A percentile compares a stretch with the other conserved stretches of the same genome.
Evolutionary conservation across 2,329 filamentous ascomycete species (phyloP).

Genomic region (Fusarium temperatum): DNA sequence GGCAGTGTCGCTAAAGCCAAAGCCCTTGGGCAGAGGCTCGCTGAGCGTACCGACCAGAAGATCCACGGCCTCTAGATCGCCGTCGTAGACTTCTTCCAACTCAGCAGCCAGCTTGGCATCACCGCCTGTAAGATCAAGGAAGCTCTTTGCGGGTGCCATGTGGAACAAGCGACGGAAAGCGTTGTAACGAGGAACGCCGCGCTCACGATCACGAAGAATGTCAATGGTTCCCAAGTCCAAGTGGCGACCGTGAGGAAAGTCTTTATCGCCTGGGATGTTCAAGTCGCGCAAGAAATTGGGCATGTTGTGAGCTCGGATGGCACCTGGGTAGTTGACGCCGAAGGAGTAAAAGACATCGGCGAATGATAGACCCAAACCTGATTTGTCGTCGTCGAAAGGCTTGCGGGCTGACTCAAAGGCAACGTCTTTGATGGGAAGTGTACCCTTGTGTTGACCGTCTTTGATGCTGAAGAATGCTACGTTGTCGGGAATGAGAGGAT

Average conservation of each 20-base stretch:
- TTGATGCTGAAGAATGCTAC: conserved; percentile 19
- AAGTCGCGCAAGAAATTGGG: conserved; percentile 16
- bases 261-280: neutral
- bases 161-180: conserved; percentile 20
- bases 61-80: conserved; percentile 4
- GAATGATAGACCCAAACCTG: neutral
- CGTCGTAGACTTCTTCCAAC: conserved; percentile 1
- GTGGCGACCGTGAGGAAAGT: conserved; percentile 12
- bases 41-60: conserved; percentile 16
- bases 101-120: conserved; percentile 12
- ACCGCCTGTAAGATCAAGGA: conserved; percentile 10
- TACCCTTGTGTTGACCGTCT: neutral
- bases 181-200: conserved; percentile 21
- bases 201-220: conserved; percentile 26
- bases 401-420: conserved; percentile 15
- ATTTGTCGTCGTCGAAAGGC: neutral
- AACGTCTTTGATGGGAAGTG: conserved; percentile 10
- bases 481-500: conserved; percentile 16
- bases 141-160: conserved; percentile 9
- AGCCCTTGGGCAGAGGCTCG: conserved; percentile 6
- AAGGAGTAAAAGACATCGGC: conserved; percentile 25
- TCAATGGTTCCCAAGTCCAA: conserved; percentile 21
- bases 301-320: conserved; percentile 24
- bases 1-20: conserved; percentile 20
- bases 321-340: conserved; percentile 11